phyloP scores from a whole-genome alignment of 306 rosid species.

The Leucaena leucocephala region DNA sequence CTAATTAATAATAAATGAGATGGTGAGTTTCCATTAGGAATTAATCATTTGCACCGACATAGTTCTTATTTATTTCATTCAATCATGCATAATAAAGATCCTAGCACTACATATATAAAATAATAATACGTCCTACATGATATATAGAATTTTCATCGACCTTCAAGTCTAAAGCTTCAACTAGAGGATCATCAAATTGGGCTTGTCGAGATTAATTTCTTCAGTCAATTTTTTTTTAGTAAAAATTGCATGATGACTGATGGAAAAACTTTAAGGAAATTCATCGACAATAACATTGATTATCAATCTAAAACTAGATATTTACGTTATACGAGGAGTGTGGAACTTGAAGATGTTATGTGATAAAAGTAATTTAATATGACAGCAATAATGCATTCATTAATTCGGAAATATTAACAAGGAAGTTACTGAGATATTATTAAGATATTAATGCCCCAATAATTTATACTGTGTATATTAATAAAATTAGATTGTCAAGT shows the following conservation, averaged over 20 bases:
- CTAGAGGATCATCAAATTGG: no score
- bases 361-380: no score
- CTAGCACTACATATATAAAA: not conserved
- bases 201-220: not conserved
- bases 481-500: no score
- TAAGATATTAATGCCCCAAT: no score
- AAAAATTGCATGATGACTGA: not conserved
- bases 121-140: not conserved
- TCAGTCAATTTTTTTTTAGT: not conserved
- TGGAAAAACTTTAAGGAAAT: not conserved
- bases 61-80: not conserved
- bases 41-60: constrained; percentile 33
- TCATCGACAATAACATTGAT: not conserved
- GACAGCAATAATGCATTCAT: no score
- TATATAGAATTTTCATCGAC: not conserved
- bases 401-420: no score
- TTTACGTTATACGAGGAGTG: no score
- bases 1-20: constrained; percentile 26
- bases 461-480: no score
- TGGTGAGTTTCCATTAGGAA: constrained; percentile 23
- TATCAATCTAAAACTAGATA: no score
- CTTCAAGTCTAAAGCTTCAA: no score
- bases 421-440: no score
- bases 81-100: constrained; percentile 19
- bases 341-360: no score